Evolutionary conservation across 768 basidiomycete species (phyloP).

Genomic region (Leccinum sublutescens): DNA sequence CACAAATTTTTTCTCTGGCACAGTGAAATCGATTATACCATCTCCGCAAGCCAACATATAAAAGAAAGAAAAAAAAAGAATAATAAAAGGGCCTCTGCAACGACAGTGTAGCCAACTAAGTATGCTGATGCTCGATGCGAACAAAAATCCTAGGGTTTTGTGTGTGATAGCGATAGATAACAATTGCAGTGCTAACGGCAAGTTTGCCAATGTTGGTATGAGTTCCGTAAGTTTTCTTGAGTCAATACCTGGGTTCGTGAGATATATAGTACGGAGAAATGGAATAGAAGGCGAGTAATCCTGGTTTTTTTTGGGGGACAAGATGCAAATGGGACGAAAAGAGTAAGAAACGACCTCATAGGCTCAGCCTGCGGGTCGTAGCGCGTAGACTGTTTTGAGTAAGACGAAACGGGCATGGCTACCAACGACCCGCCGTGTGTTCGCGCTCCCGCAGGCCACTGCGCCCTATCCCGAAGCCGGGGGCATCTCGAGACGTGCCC

Average conservation of each 20-base stretch:
- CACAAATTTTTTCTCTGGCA: slow-evolving; percentile 7
- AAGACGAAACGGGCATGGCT: slow-evolving; percentile 1
- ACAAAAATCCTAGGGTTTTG: slow-evolving; percentile 19
- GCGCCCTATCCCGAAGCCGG: slow-evolving; percentile 62
- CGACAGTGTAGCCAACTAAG: slow-evolving; percentile 14
- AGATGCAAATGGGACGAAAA: slow-evolving; percentile 20
- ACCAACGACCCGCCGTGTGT: slow-evolving; percentile 31
- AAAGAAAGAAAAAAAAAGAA: neutral
- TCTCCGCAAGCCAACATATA: slow-evolving; percentile 12
- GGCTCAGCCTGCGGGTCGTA: slow-evolving; percentile 21
- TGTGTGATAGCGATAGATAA: slow-evolving; percentile 33
- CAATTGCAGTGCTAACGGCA: slow-evolving; percentile 32
- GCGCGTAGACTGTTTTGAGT: slow-evolving; percentile 13
- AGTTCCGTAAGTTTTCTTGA: slow-evolving; percentile 34
- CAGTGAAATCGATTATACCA: slow-evolving; percentile 18
- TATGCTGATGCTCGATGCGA: slow-evolving; percentile 31
- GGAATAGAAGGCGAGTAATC: slow-evolving; percentile 28
- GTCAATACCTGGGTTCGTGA: slow-evolving; percentile 31
- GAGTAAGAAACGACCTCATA: slow-evolving; percentile 19
- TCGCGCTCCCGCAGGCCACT: slow-evolving; percentile 56
- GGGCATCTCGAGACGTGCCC: slow-evolving; percentile 44
- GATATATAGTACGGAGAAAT: slow-evolving; percentile 35
- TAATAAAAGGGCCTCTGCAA: slow-evolving; percentile 14
- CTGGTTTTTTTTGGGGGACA: slow-evolving; percentile 27
- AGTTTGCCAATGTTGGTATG: slow-evolving; percentile 31